Evolutionary conservation across 495 filamentous ascomycete species (phyloP).

Genomic region (Rostrohypoxylon terebratum): DNA sequence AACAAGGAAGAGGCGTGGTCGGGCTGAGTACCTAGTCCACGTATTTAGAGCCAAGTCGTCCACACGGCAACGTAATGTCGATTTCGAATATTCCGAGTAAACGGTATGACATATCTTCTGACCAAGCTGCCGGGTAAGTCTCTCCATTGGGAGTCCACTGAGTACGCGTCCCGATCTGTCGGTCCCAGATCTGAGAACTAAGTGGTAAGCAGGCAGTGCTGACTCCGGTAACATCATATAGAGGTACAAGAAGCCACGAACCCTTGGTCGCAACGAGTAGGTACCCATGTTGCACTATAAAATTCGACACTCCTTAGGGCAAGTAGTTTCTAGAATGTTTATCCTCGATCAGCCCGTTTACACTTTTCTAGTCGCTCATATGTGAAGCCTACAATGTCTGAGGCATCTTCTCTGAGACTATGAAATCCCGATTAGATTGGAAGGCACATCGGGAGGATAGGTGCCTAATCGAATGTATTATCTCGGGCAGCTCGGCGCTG

Average conservation of each 20-base stretch:
- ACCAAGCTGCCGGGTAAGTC: constrained; percentile 38
- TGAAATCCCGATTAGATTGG: neutral
- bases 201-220: neutral
- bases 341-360: constrained; percentile 56
- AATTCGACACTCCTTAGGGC: constrained; percentile 51
- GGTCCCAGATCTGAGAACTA: constrained; percentile 19
- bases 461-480: constrained; percentile 51
- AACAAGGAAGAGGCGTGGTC: constrained; percentile 7
- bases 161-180: constrained; percentile 38
- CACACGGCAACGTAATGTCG: constrained; percentile 46
- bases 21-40: constrained; percentile 33
- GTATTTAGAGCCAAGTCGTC: constrained; percentile 45
- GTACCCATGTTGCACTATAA: constrained; percentile 48
- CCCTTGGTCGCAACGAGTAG: constrained; percentile 36
- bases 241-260: constrained; percentile 1
- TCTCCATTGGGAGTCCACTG: constrained; percentile 38
- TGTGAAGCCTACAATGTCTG: neutral
- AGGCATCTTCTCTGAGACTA: neutral
- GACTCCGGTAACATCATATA: constrained; percentile 26
- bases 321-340: constrained; percentile 57
- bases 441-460: constrained; percentile 45
- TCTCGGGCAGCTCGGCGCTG: constrained; percentile 45
- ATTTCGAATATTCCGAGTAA: constrained; percentile 48
- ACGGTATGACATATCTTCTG: constrained; percentile 48
- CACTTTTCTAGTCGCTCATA: constrained; percentile 8